phyloP scores from a whole-genome alignment of 2,329 filamentous ascomycete genomes.

The Monilinia fructigena region DNA sequence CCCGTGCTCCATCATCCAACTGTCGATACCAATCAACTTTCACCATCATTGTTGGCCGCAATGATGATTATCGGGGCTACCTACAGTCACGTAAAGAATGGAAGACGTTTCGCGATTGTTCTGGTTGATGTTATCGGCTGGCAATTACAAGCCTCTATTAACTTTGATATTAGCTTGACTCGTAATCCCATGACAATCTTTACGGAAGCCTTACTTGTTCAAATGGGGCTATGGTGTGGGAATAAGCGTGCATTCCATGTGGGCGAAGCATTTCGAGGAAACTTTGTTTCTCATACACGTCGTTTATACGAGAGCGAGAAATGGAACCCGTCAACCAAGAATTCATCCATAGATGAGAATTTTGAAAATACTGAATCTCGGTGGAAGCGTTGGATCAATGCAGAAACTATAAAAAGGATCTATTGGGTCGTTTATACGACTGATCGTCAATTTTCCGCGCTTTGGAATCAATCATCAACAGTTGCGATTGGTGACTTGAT shows the following conservation, averaged over 20 bases:
- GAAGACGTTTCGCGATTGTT: constrained; percentile 33
- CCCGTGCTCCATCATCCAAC: constrained; percentile 35
- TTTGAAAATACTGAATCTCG: constrained; percentile 23
- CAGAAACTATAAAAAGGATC: constrained; percentile 31
- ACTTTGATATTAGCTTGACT: constrained; percentile 32
- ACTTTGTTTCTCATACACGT: constrained; percentile 32
- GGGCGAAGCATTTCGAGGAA: constrained; percentile 32
- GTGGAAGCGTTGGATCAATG: constrained; percentile 31
- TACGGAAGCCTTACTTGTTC: constrained; percentile 32
- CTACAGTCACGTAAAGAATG: constrained; percentile 32
- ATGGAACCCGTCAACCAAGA: not conserved
- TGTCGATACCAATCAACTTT: constrained; percentile 32
- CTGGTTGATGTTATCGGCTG: constrained; percentile 33
- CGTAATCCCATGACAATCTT: constrained; percentile 34
- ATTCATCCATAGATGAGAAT: not conserved
- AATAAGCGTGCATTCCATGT: constrained; percentile 35
- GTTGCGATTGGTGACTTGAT: constrained; percentile 33
- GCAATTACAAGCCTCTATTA: constrained; percentile 30
- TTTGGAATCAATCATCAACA: constrained; percentile 32
- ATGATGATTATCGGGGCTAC: constrained; percentile 34
- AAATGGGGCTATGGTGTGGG: constrained; percentile 34
- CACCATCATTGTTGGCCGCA: constrained; percentile 31
- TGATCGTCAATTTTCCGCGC: constrained; percentile 32
- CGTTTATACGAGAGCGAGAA: constrained; percentile 25
- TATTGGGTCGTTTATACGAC: constrained; percentile 34